A percentile compares a stretch with the other conserved stretches of the same genome.
Evolutionary conservation across 495 filamentous ascomycete species (phyloP).

Genomic region (Alectoria sarmentosa): DNA sequence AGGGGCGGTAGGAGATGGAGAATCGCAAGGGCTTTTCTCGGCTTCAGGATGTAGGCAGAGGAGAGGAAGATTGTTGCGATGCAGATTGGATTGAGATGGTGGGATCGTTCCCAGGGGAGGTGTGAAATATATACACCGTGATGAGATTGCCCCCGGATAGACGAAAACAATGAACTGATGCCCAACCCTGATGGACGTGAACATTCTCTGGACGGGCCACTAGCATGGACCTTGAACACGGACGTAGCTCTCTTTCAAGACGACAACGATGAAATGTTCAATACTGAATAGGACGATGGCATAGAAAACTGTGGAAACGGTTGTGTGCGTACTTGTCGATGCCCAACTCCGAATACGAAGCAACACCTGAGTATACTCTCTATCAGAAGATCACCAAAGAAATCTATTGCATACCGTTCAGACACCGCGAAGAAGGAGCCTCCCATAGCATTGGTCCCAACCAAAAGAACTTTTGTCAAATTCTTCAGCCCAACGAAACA

Average conservation of each 20-base stretch:
- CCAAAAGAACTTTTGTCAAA: not conserved
- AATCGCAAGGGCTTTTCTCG: not conserved
- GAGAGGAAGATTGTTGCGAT: not conserved
- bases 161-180: conserved; percentile 1
- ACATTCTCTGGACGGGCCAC: not conserved
- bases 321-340: conserved; percentile 6
- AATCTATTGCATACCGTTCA: not conserved
- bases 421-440: not conserved
- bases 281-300: not conserved
- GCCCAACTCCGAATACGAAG: not conserved
- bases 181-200: not conserved
- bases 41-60: not conserved
- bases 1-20: not conserved
- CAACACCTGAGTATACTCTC: not conserved
- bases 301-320: conserved; percentile 5
- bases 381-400: not conserved
- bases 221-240: not conserved
- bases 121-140: not conserved
- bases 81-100: not conserved
- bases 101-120: not conserved
- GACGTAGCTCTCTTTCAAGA: conserved; percentile 4
- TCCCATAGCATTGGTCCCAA: not conserved
- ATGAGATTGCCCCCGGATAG: not conserved
- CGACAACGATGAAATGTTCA: not conserved
- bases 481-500: not conserved